A percentile compares a stretch with the other conserved stretches of the same genome.
Conservation (phyloP, 2,329 filamentous ascomycete species). For the Fusarium sublunatum region DNA sequence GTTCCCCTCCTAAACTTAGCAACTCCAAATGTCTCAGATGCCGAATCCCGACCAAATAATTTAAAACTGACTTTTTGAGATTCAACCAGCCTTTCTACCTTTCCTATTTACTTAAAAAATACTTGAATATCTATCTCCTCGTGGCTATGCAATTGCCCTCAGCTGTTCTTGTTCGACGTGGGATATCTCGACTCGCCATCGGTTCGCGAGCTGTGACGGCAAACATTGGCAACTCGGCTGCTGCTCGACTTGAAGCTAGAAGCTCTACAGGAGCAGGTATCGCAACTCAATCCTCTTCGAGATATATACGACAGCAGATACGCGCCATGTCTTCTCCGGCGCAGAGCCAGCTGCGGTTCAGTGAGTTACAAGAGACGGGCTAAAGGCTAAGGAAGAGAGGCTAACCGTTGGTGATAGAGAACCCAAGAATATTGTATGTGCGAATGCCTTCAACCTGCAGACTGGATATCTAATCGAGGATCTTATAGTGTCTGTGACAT, state of each 20-base stretch:
- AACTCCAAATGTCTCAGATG: slow-evolving; percentile 30
- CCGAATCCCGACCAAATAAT: slow-evolving; percentile 12
- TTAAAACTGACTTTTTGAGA: slow-evolving; percentile 9
- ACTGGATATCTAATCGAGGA: not conserved
- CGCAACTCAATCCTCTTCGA: not conserved
- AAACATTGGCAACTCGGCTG: slow-evolving; percentile 6
- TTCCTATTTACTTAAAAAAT: not conserved
- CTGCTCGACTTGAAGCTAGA: slow-evolving; percentile 1
- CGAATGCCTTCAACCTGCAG: not conserved
- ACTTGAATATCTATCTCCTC: not conserved
- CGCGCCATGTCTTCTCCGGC: slow-evolving; percentile 30
- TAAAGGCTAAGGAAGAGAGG: not conserved
- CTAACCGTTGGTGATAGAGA: slow-evolving; percentile 51
- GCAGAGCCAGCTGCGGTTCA: slow-evolving; percentile 48
- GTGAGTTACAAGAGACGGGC: slow-evolving; percentile 43
- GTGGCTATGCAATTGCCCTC: slow-evolving; percentile 31
- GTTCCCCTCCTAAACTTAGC: slow-evolving; percentile 12
- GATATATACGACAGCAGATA: slow-evolving; percentile 10
- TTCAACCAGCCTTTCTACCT: not conserved
- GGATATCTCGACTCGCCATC: slow-evolving; percentile 31
- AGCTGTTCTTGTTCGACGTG: slow-evolving; percentile 27
- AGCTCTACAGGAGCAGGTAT: not conserved
- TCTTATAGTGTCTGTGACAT: slow-evolving; percentile 84
- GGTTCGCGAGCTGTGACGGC: slow-evolving; percentile 20
- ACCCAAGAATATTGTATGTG: slow-evolving; percentile 63